These are phyloP conservation scores for Hippophae tibetana DNA, from an alignment of 306 rosid species.

Conservation along the genomic window DNA sequence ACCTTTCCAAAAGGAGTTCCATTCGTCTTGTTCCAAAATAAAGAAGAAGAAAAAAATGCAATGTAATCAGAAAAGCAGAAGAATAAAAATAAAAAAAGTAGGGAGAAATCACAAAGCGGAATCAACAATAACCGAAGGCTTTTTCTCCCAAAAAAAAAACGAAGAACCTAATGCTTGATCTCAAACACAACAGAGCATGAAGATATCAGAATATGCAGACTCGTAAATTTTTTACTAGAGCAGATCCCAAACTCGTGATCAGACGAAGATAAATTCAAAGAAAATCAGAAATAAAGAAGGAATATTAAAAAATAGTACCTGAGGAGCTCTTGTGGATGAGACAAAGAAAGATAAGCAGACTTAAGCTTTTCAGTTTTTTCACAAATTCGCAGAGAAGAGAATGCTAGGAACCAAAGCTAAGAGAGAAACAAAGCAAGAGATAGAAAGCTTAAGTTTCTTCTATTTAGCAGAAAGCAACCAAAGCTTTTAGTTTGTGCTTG, in stretches of 20 bases:
- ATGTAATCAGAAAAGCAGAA: not conserved
- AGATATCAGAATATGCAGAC: slow-evolving; percentile 11
- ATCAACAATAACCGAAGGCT: not conserved
- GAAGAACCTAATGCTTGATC: not conserved
- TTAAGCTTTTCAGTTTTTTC: slow-evolving; percentile 1
- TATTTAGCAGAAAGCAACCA: slow-evolving; percentile 78
- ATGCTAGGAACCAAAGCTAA: slow-evolving; percentile 23
- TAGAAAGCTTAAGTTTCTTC: slow-evolving; percentile 52
- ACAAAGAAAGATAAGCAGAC: slow-evolving; percentile 19
- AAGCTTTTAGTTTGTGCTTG: slow-evolving; percentile 32
- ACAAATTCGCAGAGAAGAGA: slow-evolving; percentile 16
- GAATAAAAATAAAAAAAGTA: not conserved
- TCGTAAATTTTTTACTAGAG: not conserved
- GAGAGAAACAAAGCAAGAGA: slow-evolving; percentile 8
- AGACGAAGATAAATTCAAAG: not conserved
- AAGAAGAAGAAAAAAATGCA: not conserved
- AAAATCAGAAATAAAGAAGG: not conserved
- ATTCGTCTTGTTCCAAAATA: not conserved
- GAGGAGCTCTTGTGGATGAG: slow-evolving; percentile 31
- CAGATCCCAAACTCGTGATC: slow-evolving; percentile 6
- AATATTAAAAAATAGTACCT: slow-evolving; percentile 28
- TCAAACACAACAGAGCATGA: slow-evolving; percentile 2
- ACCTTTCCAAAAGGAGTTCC: not conserved
- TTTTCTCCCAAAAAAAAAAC: too few species aligned
- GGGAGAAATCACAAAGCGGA: not conserved